Conservation (phyloP, 768 basidiomycete genomes). For the Phanerochaete sordida region DNA sequence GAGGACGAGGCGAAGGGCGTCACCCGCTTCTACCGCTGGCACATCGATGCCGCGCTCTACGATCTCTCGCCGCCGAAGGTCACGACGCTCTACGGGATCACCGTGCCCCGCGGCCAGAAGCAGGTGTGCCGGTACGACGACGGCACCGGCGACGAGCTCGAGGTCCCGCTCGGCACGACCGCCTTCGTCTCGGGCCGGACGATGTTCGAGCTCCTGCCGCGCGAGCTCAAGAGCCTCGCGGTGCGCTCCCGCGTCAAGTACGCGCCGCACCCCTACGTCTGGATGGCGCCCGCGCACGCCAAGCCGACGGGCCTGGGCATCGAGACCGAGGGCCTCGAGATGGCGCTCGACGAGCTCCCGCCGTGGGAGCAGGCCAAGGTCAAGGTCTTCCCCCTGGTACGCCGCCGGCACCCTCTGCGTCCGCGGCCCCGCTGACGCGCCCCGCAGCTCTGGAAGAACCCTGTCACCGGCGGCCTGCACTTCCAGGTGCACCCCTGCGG, state of each 20-base stretch:
- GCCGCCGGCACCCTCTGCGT: slow-evolving; percentile 14
- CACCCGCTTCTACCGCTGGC: slow-evolving; percentile 91
- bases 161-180: slow-evolving; percentile 84
- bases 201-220: slow-evolving; percentile 79
- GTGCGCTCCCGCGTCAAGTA: slow-evolving; percentile 75
- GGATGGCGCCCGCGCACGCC: slow-evolving; percentile 80
- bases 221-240: slow-evolving; percentile 72
- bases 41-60: slow-evolving; percentile 87
- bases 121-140: slow-evolving; percentile 81
- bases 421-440: not conserved
- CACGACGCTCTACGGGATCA: slow-evolving; percentile 80
- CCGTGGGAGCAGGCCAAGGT: slow-evolving; percentile 76
- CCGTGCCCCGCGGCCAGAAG: slow-evolving; percentile 58
- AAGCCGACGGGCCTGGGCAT: slow-evolving; percentile 80
- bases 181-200: slow-evolving; percentile 78
- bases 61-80: slow-evolving; percentile 76
- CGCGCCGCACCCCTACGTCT: slow-evolving; percentile 85
- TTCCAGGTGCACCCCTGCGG: slow-evolving; percentile 91
- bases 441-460: slow-evolving; percentile 85
- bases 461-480: slow-evolving; percentile 75
- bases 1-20: slow-evolving; percentile 75
- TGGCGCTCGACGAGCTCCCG: slow-evolving; percentile 64
- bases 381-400: slow-evolving; percentile 66
- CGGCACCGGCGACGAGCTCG: slow-evolving; percentile 78
- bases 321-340: slow-evolving; percentile 72